Evolutionary conservation across 345 rosid species (phyloP).

Genomic region (Murraya koenigii): DNA sequence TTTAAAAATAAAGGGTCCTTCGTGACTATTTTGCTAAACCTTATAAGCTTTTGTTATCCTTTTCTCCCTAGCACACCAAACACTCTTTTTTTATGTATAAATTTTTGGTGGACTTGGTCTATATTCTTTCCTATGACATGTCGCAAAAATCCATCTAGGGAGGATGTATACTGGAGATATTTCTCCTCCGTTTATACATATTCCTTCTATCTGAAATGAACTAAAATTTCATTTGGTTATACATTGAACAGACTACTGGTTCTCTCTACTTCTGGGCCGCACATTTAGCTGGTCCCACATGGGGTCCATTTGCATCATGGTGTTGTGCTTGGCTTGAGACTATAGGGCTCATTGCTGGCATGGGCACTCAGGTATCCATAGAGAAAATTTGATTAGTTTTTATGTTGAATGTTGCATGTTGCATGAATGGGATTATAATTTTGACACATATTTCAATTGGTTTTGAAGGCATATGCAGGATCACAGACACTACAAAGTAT

Average conservation of each 20-base stretch:
- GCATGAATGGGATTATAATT: not conserved
- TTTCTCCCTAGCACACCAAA: no score
- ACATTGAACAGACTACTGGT: slow-evolving; percentile 53
- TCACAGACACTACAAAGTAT: slow-evolving; percentile 64
- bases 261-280: slow-evolving; percentile 78
- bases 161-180: no score
- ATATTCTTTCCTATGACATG: no score
- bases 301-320: slow-evolving; percentile 74
- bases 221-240: not conserved
- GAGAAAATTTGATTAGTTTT: not conserved
- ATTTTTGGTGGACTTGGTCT: no score
- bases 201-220: not conserved
- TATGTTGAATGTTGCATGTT: not conserved
- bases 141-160: no score
- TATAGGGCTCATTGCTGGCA: slow-evolving; percentile 58
- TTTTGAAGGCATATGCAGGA: slow-evolving; percentile 56
- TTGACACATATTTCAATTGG: slow-evolving; percentile 4
- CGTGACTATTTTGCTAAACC: no score
- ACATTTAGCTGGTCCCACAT: slow-evolving; percentile 60
- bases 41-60: no score
- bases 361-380: slow-evolving; percentile 53
- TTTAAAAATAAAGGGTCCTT: no score
- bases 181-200: not conserved
- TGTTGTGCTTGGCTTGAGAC: slow-evolving; percentile 73
- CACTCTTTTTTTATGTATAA: no score